Conservation (phyloP, 2,329 filamentous ascomycete species). For the Colletotrichum salicis region DNA sequence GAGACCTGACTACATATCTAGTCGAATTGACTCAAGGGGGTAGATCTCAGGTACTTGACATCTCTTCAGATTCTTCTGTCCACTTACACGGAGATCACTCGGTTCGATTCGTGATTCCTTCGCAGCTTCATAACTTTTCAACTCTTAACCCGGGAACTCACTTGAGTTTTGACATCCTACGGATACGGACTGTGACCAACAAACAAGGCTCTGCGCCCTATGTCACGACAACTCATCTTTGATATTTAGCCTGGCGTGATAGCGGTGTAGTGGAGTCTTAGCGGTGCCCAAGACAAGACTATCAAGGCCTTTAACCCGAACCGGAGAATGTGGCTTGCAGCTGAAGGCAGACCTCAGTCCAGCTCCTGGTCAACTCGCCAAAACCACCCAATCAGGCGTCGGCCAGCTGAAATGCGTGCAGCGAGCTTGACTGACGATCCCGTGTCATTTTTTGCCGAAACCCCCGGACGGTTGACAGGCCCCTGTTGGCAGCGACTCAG, state of each 20-base stretch:
- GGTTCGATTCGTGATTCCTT: neutral
- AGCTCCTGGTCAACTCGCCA: constrained; percentile 27
- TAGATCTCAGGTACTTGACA: neutral
- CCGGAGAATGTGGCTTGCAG: constrained; percentile 32
- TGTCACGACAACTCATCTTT: constrained; percentile 11
- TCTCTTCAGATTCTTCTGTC: neutral
- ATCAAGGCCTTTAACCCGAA: constrained; percentile 31
- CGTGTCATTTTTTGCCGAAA: neutral
- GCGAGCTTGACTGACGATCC: constrained; percentile 9
- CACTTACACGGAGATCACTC: neutral
- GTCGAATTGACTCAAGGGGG: neutral
- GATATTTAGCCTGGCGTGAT: constrained; percentile 10
- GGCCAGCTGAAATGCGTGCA: constrained; percentile 9
- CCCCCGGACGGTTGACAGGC: neutral
- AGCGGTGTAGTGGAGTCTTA: constrained; percentile 31
- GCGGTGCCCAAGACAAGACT: constrained; percentile 29
- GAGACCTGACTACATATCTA: neutral
- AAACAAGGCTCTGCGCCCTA: neutral
- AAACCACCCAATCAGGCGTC: constrained; percentile 20
- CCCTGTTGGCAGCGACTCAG: neutral
- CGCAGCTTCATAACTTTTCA: neutral
- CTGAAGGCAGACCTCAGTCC: constrained; percentile 32
- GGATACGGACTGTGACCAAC: neutral
- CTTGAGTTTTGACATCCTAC: neutral
- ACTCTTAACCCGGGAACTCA: neutral